Conservation (phyloP, 257 asterid species). For the Solanum sejunctum region DNA sequence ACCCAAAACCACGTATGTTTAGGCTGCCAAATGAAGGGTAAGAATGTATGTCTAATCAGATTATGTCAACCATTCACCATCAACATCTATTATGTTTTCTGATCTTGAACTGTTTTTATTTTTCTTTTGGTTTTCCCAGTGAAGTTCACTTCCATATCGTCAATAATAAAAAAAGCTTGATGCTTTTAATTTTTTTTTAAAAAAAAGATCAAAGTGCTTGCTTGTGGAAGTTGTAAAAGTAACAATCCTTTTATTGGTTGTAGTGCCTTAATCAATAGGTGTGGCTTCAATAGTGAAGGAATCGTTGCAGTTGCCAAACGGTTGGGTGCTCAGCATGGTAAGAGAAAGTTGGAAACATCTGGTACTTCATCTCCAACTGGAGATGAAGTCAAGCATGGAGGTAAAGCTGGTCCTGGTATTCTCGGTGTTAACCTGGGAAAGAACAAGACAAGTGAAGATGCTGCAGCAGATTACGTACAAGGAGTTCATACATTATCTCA, state of each 20-base stretch:
- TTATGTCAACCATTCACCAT: neutral
- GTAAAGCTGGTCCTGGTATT: conserved; percentile 98
- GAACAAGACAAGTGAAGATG: conserved; percentile 94
- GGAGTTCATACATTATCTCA: conserved; percentile 98
- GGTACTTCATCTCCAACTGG: conserved; percentile 51
- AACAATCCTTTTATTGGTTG: conserved; percentile 4
- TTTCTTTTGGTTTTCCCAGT: neutral
- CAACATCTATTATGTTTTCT: neutral
- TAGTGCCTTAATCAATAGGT: conserved; percentile 93
- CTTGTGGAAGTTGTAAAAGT: neutral
- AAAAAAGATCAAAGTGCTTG: neutral
- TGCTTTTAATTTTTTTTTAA: neutral
- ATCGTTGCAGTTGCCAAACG: conserved; percentile 94
- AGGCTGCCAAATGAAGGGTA: conserved; percentile 76
- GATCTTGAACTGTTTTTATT: neutral
- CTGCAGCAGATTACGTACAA: conserved; percentile 94
- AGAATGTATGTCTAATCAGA: conserved; percentile 3
- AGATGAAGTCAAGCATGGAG: conserved; percentile 79
- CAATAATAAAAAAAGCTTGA: neutral
- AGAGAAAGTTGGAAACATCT: conserved; percentile 84
- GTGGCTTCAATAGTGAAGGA: conserved; percentile 98
- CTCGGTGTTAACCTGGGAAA: conserved; percentile 97
- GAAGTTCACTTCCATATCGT: neutral
- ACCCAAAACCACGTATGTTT: conserved; percentile 96
- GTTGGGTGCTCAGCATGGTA: conserved; percentile 94